These are phyloP conservation scores for Lycium ferocissimum DNA, from an alignment of 257 asterid genomes.

Conservation along the genomic window DNA sequence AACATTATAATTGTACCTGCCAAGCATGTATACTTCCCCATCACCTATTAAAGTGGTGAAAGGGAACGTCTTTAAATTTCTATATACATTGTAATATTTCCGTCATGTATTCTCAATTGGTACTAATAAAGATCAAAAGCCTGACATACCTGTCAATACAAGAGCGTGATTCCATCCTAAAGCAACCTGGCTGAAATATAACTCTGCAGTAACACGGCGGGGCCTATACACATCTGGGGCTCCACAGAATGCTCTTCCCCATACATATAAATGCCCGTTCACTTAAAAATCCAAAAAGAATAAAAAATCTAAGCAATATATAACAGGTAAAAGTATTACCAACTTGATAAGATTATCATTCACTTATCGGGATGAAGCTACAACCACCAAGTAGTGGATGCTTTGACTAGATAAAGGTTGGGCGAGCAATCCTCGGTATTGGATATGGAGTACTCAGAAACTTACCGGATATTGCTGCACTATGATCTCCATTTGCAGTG, in stretches of 20 bases:
- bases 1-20: slow-evolving; percentile 73
- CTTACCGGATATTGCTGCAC: slow-evolving; percentile 85
- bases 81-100: background rate
- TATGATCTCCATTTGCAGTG: slow-evolving; percentile 92
- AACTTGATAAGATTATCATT: slow-evolving; percentile 13
- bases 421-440: background rate
- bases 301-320: background rate
- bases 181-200: slow-evolving; percentile 56
- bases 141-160: slow-evolving; percentile 56
- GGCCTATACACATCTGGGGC: slow-evolving; percentile 60
- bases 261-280: slow-evolving; percentile 63
- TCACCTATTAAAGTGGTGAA: slow-evolving; percentile 45
- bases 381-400: background rate
- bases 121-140: background rate
- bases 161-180: slow-evolving; percentile 95
- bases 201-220: slow-evolving; percentile 34
- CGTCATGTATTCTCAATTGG: background rate
- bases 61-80: background rate
- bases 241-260: slow-evolving; percentile 88
- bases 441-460: background rate
- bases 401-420: background rate
- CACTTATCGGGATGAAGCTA: background rate
- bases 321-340: background rate
- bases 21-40: slow-evolving; percentile 69
- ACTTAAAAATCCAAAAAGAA: slow-evolving; percentile 41